Evolutionary conservation across 805 yeast species (phyloP), one percentile per base, ranked within the genome.

Genomic region (Sugiyamaella boreocaroliniensis): DNA sequence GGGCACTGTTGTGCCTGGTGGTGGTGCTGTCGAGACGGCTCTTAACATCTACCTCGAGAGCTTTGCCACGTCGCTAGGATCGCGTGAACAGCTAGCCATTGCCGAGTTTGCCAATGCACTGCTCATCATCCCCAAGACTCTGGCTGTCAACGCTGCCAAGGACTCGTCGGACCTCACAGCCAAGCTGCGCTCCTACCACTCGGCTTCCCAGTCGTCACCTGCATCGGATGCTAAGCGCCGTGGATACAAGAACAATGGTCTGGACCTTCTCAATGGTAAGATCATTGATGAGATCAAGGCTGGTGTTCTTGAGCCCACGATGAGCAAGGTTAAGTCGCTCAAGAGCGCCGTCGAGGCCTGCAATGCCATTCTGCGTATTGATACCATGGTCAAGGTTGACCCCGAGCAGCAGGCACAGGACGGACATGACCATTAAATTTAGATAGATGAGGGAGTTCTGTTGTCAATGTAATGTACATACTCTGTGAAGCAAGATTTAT

Each of bases 11-110:
- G 99, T 93, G 5, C 98, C 99, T 43, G 99, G 99, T 56, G 99
- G 99, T 59, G 99, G 99, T 56, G 95, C 96, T n/a, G 99, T 93
- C 37, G 99, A 93, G 73, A 79, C 96, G 49, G 98, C 98, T 2
- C 78, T 93, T 66, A 90, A 89, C 73, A 89, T 93, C 50, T 93
- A 88, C 69, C 76, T 93, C 68, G 99, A 93, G 71, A 92, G 88
- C 68, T 93, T 93, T 71, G 99, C 99, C 48, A 93, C 98, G 8
- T 89, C 98, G 0, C 92, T 93, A 49, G 97, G 98, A 2, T 88
- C 97, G 16, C 82, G 99, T 65, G 99, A 93, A 71, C 99, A 93
- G 70, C 78, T 93, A 64, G 98, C 99, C 15, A 93, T 93, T 72
- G 95, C 97, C 1, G 99, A 92, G 73, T 93, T 93, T 76, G 97